These are phyloP conservation scores for Cladochytrium tenue DNA, from an alignment of 371 early-diverging fungal species.

Conservation along the genomic window DNA sequence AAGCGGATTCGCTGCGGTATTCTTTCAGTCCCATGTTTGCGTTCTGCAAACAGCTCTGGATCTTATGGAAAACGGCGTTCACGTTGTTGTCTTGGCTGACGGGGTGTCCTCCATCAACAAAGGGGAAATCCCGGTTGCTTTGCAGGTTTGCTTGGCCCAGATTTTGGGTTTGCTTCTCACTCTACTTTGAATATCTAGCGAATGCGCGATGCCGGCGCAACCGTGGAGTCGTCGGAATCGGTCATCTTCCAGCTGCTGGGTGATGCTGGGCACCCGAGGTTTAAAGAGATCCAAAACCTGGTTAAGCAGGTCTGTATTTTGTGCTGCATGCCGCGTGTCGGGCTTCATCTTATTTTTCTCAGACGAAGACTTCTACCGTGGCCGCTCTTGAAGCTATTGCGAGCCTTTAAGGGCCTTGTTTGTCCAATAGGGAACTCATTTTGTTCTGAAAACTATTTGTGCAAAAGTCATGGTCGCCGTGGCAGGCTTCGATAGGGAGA, in stretches of 20 bases:
- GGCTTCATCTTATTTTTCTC: too few relatives aligned
- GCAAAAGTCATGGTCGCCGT: too few relatives aligned
- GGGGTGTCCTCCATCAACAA: constrained; percentile 87
- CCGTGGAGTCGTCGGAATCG: constrained; percentile 84
- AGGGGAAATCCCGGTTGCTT: constrained; percentile 81
- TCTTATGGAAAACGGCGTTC: constrained; percentile 68
- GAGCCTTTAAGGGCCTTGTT: too few relatives aligned
- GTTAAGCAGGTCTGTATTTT: constrained; percentile 63
- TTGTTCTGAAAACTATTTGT: too few relatives aligned
- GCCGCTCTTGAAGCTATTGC: too few relatives aligned
- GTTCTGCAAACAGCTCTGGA: constrained; percentile 91
- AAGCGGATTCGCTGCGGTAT: background rate
- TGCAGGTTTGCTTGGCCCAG: constrained; percentile 58
- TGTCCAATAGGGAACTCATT: too few relatives aligned
- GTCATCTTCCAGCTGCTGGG: constrained; percentile 87
- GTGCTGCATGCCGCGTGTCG: too few relatives aligned
- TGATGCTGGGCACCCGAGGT: constrained; percentile 77
- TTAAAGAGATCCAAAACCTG: constrained; percentile 74
- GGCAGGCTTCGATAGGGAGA: too few relatives aligned
- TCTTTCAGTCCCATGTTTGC: constrained; percentile 62
- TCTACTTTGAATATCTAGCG: constrained; percentile 43
- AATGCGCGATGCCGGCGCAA: constrained; percentile 74
- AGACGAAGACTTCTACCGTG: too few relatives aligned
- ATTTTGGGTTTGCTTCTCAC: constrained; percentile 7
- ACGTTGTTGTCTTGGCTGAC: constrained; percentile 86